Evolutionary conservation across 345 rosid genomes (phyloP).

Genomic region (Raphanus sativus): DNA sequence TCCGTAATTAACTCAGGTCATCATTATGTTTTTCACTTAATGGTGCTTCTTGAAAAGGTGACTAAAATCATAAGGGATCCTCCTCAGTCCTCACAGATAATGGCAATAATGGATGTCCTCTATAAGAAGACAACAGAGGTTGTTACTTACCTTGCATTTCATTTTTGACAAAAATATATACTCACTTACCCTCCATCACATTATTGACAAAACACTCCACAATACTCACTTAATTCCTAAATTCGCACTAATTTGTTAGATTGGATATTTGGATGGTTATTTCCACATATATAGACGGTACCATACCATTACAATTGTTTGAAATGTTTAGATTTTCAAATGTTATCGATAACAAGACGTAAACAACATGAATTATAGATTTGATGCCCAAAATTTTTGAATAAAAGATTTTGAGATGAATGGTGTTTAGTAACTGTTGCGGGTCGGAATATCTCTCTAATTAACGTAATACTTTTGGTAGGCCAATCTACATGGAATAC

Average conservation of each 20-base stretch:
- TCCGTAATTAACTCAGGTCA: not conserved
- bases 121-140: too few relatives aligned
- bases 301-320: not conserved
- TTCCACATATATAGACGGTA: not conserved
- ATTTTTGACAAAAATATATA: too few relatives aligned
- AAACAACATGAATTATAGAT: not conserved
- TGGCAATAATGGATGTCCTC: too few relatives aligned
- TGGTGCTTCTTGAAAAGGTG: too few relatives aligned
- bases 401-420: not conserved
- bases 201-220: too few relatives aligned
- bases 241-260: too few relatives aligned
- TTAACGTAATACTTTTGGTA: slow-evolving; percentile 11
- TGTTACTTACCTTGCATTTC: too few relatives aligned
- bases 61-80: too few relatives aligned
- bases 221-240: too few relatives aligned
- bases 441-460: slow-evolving; percentile 9
- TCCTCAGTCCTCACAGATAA: too few relatives aligned
- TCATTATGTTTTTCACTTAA: slow-evolving; percentile 8
- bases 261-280: too few relatives aligned
- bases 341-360: not conserved
- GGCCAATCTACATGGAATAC: slow-evolving; percentile 23
- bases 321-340: not conserved
- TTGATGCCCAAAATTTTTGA: not conserved
- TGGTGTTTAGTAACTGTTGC: slow-evolving; percentile 4
- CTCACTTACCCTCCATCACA: too few relatives aligned